Evolutionary conservation across 2,329 filamentous ascomycete species (phyloP).

Genomic region (Colletotrichum lini): DNA sequence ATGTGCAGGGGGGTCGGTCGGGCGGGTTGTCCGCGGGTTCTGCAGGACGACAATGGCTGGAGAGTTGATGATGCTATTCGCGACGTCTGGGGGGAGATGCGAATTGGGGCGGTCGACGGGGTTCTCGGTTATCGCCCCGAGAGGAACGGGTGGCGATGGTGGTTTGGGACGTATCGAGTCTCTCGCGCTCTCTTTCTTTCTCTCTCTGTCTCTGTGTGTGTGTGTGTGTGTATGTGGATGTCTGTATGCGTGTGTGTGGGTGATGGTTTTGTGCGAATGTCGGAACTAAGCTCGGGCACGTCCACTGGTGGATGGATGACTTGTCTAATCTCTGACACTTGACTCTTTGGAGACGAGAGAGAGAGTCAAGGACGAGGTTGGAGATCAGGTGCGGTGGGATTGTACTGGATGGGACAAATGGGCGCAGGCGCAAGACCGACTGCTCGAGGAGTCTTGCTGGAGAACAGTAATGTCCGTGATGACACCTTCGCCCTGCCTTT

Average conservation of each 20-base stretch:
- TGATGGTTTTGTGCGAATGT: constrained; percentile 10
- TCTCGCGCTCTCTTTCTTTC: too few species aligned
- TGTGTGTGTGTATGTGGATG: too few species aligned
- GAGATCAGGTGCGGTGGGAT: constrained; percentile 1
- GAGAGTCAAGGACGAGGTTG: background rate
- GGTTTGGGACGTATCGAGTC: constrained; percentile 1
- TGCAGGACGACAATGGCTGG: constrained; percentile 7
- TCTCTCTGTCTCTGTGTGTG: background rate
- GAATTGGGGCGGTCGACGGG: constrained; percentile 14
- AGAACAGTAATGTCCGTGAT: constrained; percentile 4
- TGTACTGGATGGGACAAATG: background rate
- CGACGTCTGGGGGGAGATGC: constrained; percentile 9
- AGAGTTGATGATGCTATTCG: constrained; percentile 34
- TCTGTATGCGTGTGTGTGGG: too few species aligned
- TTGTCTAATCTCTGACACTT: constrained; percentile 13
- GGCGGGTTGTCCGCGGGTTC: constrained; percentile 11
- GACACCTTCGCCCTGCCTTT: background rate
- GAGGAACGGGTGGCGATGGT: constrained; percentile 31
- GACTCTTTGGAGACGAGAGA: constrained; percentile 7
- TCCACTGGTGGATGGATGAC: constrained; percentile 5
- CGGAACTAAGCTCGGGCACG: constrained; percentile 15
- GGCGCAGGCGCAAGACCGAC: background rate
- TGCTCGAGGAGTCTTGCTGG: background rate
- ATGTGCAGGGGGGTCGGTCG: constrained; percentile 1
- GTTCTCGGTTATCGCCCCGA: background rate